Evolutionary conservation across 2,329 filamentous ascomycete genomes (phyloP), one percentile per base, ranked within the genome.

Genomic region (Aspergillus terreus): DNA sequence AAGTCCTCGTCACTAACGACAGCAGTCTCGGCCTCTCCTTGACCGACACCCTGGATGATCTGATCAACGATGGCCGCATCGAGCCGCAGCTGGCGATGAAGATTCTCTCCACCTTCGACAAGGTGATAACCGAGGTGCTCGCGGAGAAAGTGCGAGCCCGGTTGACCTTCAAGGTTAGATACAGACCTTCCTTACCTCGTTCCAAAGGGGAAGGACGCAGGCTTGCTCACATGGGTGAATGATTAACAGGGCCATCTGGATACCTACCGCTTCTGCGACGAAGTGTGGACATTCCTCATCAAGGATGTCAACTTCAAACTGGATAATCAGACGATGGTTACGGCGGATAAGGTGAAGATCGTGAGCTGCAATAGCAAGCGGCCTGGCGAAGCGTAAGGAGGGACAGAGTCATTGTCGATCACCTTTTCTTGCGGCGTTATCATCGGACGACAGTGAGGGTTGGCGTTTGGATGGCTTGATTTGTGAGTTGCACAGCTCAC

Each of bases 271-370:
- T 99, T 99, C 81, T 99, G 94, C 78, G 94, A 99, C 75, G 94
- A 99, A 76, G 94, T 99, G 53, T 99, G 94, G 94, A 99, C 94
- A 1, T 99, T 99, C 72, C 82, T 99, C 52, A 95, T 99, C 75
- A 96, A 96, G 75, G 94, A 97, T 61, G 92, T 97, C 50, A 91
- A 86, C n/a, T 97, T 99, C 78, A 99, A 99, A 77, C 87, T 97
- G 77, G 92, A 97, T 63, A 90, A 87, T 60, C 83, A 82, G 51
- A 82, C 85, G 55, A 82, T 83, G 1, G 84, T 97, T 12, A 77
- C 82, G 35, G 91, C 92, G 17, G 92, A 96, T 68, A 92, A 91
- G 71, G 89, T 99, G 73, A 97, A 97, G 84, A 99, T 99, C 62
- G 94, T 99, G 46, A 95, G 90, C 74, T 97, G 92, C 75, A 96